Percentiles rank a stretch among this genome's conserved stretches.
These are phyloP conservation scores for Brassica balearica DNA, from an alignment of 441 rosid species.

Conservation along the genomic window DNA sequence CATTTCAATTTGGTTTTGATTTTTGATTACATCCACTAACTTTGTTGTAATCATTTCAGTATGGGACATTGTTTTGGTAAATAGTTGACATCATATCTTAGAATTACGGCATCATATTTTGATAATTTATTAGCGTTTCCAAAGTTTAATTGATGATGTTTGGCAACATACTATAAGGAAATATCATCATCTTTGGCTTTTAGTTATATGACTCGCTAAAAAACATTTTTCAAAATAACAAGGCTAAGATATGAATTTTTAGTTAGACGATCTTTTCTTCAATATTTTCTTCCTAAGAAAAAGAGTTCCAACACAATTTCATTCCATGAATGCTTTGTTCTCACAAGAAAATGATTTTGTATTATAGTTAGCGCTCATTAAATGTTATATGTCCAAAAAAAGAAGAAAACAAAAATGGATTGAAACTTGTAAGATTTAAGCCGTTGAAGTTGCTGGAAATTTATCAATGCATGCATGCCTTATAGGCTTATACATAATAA, in stretches of 20 bases:
- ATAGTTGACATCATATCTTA: slow-evolving; percentile 12
- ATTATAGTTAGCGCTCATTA: slow-evolving; percentile 14
- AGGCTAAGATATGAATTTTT: slow-evolving; percentile 11
- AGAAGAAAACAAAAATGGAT: not conserved
- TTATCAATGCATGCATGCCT: slow-evolving; percentile 38
- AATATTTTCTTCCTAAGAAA: not conserved
- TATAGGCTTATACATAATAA: not conserved
- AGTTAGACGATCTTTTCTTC: slow-evolving; percentile 4
- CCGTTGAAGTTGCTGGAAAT: slow-evolving; percentile 39
- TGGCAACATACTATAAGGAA: slow-evolving; percentile 7
- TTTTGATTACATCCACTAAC: slow-evolving; percentile 23
- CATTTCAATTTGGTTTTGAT: slow-evolving; percentile 26
- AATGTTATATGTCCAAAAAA: not conserved
- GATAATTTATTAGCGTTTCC: not conserved
- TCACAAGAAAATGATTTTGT: slow-evolving; percentile 16
- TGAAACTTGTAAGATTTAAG: slow-evolving; percentile 17
- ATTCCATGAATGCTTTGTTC: slow-evolving; percentile 4
- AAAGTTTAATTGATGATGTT: slow-evolving; percentile 2
- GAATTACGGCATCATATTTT: slow-evolving; percentile 25
- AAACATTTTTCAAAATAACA: not conserved
- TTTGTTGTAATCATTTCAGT: not conserved
- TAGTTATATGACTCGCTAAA: not conserved
- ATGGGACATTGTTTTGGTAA: slow-evolving; percentile 8
- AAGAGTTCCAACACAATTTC: slow-evolving; percentile 6
- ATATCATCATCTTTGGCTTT: not conserved